Evolutionary conservation across 371 early-diverging fungal genomes (phyloP), one percentile per base, ranked within the genome.

Genomic region (Saksenaea oblongispora): DNA sequence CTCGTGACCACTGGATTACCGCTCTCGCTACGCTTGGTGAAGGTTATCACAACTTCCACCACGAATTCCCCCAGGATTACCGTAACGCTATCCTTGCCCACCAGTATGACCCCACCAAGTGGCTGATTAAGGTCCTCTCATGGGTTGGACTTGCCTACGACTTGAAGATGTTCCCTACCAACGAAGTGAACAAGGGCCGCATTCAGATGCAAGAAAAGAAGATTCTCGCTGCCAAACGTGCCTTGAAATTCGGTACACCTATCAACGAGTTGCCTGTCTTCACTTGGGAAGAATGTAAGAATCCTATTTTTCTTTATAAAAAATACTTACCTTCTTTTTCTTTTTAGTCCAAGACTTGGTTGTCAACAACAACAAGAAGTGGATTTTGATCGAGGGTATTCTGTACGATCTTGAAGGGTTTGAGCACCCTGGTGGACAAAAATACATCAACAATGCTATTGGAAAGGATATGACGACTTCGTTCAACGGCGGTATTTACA

Each of bases 81-180:
- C 91, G 98, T 63, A 97, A 97, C 70, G 97, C 95, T 47, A 91
- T 97, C 76, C 70, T 79, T 62, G 90, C 83, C 69, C 87, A 87
- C 63, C 95, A 97, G 80, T 97, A 95, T 72, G 96, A 97, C 68
- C 98, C 98, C 22, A 95, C 98, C 70, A 97, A 96, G 76, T 96
- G 96, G 97, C 71, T 93, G 41, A 96, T 97, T 64, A 83, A 82
- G 60, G 11, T 75, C 14, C 68, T 75, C 54, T 84, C 91, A 11
- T 72, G 80, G 37, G 7, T 95, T 56, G 95, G 94, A 13, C 81
- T 95, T 8, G 89, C 95, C n/a, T 92, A 90, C 65, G 88, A 94
- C 61, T 85, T 98, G 64, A 93, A 94, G 81, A 85, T 76, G 17
- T 94, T 96, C 84, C 95, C 96, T 11, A 75, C 88, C 14, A 95